Base-by-base conservation (phyloP, 345 rosid species). In the Salix suchowensis region DNA sequence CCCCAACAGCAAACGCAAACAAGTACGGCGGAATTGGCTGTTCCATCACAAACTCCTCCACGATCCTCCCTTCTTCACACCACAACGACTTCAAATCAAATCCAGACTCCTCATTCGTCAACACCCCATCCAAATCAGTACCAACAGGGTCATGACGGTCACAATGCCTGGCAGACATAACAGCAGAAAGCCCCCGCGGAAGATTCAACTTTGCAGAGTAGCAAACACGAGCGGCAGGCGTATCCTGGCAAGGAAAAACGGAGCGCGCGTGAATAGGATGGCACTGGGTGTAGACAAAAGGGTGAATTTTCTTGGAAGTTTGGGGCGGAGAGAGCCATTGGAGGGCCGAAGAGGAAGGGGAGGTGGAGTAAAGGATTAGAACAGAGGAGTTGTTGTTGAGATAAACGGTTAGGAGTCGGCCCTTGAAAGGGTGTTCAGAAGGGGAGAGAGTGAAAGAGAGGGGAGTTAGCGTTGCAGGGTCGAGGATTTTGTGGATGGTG, bases 221-320 rank as follows among this genome's bases (percentile, higher is more conserved):
- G 0, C 89, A 68, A 40, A 95, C 77, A 60, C 98, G 84, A 13
- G 97, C 96, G 1, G 97, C 97, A 2, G 98, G 98, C 0, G 97
- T 89, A 86, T 95, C 98, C 83, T 93, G 98, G 81, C 96, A 93
- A 2, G 97, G 98, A 81, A 91, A 93, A 44, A 95, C 85, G n/a
- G 97, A 87, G 58, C 93, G 94, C 14, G 98, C 94, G 83, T 95
- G 98, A 52, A 95, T 85, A 0, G 94, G 73, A 52, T 95, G 98
- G 68, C 98, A 95, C 82, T 95, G 96, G 0, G 98, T 93, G 87
- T 87, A 95, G 30, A 90, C 97, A 68, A 87, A 95, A 19, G 94
- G 97, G 46, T 82, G 86, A 18, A 70, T 61, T 70, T 91, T 92
- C 74, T 87, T 86, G 82, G 90, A 92, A 5, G 98, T 92, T 54